A percentile compares a stretch with the other conserved stretches of the same genome.
Evolutionary conservation across 306 rosid genomes (phyloP).

Genomic region (Prunus davidiana): DNA sequence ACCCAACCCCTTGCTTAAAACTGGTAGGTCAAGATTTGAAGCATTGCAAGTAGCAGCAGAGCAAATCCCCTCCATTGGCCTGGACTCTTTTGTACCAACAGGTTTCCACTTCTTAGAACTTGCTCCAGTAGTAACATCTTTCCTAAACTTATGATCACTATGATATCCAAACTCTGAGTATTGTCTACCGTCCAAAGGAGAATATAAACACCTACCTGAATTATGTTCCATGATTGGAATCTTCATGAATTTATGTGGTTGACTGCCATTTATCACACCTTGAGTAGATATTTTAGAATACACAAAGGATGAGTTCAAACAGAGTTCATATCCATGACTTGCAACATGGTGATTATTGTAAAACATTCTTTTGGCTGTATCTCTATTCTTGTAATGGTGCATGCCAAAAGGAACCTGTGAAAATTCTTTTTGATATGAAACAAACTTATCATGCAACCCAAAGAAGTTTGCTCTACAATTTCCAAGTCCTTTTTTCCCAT

Average conservation of each 20-base stretch:
- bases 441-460: too few relatives aligned
- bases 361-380: constrained; percentile 3
- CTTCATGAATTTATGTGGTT: not conserved
- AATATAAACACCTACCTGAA: not conserved
- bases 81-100: constrained; percentile 8
- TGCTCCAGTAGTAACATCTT: not conserved
- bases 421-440: not conserved
- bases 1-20: not conserved
- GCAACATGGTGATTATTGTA: not conserved
- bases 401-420: not conserved
- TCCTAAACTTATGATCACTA: not conserved
- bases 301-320: not conserved
- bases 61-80: constrained; percentile 3
- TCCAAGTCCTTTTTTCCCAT: constrained; percentile 1
- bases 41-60: not conserved
- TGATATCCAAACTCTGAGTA: not conserved
- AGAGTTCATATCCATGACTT: not conserved
- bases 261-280: not conserved
- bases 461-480: not conserved
- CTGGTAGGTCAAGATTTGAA: not conserved
- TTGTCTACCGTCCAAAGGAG: not conserved
- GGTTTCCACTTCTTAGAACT: not conserved
- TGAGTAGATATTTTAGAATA: not conserved
- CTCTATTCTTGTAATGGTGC: not conserved
- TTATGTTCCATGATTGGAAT: not conserved